A percentile compares a stretch with the other conserved stretches of the same genome.
Evolutionary conservation across 2,329 filamentous ascomycete genomes (phyloP).

Genomic region (Colletotrichum sp.): DNA sequence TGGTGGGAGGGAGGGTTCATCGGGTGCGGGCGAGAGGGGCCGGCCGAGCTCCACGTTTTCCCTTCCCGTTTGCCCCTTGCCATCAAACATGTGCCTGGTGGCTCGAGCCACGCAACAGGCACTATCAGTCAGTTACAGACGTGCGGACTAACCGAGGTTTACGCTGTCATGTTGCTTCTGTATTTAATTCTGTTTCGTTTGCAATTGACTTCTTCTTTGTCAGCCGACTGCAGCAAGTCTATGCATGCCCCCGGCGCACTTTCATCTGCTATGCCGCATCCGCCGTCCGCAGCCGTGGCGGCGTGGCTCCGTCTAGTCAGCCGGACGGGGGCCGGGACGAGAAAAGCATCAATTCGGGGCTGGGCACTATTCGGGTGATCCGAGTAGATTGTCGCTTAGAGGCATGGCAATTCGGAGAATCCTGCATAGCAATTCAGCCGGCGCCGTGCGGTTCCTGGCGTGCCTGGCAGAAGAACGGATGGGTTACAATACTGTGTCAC

Average conservation of each 20-base stretch:
- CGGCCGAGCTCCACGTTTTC: not conserved
- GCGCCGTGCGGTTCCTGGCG: not conserved
- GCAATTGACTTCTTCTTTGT: not conserved
- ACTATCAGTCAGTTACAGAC: not conserved
- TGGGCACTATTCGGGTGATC: not conserved
- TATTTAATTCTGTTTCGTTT: not conserved
- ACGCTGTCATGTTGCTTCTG: not conserved
- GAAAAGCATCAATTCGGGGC: not conserved
- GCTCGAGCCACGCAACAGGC: not conserved
- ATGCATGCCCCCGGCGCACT: not conserved
- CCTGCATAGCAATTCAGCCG: not conserved
- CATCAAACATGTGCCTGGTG: not conserved
- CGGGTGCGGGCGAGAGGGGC: not conserved
- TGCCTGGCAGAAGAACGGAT: not conserved
- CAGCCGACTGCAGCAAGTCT: not conserved
- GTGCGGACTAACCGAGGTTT: not conserved
- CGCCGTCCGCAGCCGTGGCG: not conserved
- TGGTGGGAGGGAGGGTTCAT: not conserved
- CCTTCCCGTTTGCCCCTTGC: not conserved
- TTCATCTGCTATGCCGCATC: not conserved
- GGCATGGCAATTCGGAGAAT: not conserved
- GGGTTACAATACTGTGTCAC: slow-evolving; percentile 12
- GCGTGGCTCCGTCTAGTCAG: not conserved
- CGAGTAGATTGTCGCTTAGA: not conserved
- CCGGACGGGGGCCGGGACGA: not conserved